These are phyloP conservation scores for Diaporthe helianthi DNA, from an alignment of 2,329 filamentous ascomycete species.

Conservation along the genomic window DNA sequence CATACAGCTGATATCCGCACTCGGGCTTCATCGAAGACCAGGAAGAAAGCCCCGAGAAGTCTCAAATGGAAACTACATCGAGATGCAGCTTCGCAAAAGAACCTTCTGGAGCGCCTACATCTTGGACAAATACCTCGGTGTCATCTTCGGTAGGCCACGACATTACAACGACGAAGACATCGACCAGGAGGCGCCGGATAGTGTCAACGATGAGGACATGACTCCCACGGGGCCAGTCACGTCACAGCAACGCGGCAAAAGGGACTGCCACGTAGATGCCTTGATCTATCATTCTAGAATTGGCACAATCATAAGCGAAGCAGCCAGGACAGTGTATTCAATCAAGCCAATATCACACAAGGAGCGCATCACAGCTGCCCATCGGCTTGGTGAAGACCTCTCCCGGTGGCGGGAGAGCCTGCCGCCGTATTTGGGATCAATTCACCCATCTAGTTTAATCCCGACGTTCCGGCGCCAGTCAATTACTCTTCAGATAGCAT, in stretches of 20 bases:
- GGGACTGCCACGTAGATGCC: conserved; percentile 26
- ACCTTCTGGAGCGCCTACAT: conserved; percentile 70
- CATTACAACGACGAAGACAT: conserved; percentile 70
- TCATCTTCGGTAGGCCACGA: conserved; percentile 67
- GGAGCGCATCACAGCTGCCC: conserved; percentile 43
- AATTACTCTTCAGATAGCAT: conserved; percentile 59
- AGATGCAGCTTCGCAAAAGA: conserved; percentile 60
- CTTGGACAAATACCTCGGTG: conserved; percentile 67
- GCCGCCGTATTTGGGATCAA: conserved; percentile 51
- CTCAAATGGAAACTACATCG: conserved; percentile 49
- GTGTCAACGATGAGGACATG: conserved; percentile 65
- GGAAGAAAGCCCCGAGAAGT: conserved; percentile 16
- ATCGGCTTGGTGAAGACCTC: conserved; percentile 50
- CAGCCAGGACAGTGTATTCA: conserved; percentile 44
- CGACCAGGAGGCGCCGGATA: conserved; percentile 64
- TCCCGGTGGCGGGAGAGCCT: conserved; percentile 49
- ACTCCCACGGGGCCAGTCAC: conserved; percentile 45
- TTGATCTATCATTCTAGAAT: conserved; percentile 30
- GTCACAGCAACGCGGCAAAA: conserved; percentile 50
- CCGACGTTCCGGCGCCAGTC: conserved; percentile 56
- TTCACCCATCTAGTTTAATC: conserved; percentile 54
- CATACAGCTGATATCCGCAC: conserved; percentile 56
- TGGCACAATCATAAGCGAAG: conserved; percentile 37
- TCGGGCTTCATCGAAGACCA: conserved; percentile 46
- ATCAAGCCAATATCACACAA: conserved; percentile 45